A percentile compares a stretch with the other conserved stretches of the same genome.
Evolutionary conservation across 768 basidiomycete genomes (phyloP).

Genomic region (Trichaptum fuscoviolaceum): DNA sequence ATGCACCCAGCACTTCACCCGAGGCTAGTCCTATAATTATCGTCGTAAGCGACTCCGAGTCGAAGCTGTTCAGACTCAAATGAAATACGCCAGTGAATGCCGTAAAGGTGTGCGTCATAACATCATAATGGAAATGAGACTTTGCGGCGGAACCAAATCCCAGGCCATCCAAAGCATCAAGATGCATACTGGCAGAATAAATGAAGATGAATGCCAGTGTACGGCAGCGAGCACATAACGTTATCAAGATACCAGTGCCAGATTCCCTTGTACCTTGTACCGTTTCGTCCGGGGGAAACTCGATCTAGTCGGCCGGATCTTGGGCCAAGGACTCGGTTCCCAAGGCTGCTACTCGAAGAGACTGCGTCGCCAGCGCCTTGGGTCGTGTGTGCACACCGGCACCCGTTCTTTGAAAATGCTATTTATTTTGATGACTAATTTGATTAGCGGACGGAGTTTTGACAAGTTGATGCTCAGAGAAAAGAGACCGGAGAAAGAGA

Average conservation of each 20-base stretch:
- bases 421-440: not conserved
- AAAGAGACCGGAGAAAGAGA: too few species aligned
- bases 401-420: not conserved
- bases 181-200: too few species aligned
- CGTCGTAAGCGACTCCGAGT: too few species aligned
- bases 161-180: not conserved
- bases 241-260: too few species aligned
- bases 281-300: not conserved
- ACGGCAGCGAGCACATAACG: too few species aligned
- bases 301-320: not conserved
- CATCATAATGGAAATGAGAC: not conserved
- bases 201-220: too few species aligned
- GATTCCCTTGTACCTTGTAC: too few species aligned
- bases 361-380: not conserved
- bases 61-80: too few species aligned
- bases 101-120: not conserved
- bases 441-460: not conserved
- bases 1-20: too few species aligned
- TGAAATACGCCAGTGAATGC: not conserved
- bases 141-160: not conserved
- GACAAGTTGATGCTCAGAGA: too few species aligned
- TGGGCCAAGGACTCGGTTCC: not conserved
- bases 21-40: too few species aligned
- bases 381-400: not conserved
- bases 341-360: not conserved